Evolutionary conservation across 495 filamentous ascomycete genomes (phyloP).

Genomic region (Platismatia glauca): DNA sequence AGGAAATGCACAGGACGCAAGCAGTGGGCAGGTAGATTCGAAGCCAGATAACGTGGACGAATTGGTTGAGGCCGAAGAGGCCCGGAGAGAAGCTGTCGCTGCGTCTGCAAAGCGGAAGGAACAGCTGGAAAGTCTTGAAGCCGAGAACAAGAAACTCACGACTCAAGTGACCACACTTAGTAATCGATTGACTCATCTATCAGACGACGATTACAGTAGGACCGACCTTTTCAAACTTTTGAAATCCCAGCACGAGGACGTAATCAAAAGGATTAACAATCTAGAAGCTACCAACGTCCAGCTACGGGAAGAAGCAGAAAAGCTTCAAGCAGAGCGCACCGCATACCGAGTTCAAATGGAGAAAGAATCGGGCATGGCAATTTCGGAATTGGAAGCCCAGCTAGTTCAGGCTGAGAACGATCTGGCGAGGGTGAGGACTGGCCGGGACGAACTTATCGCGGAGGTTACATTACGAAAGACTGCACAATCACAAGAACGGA

Average conservation of each 20-base stretch:
- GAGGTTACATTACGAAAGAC: slow-evolving; percentile 74
- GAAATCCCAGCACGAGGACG: slow-evolving; percentile 82
- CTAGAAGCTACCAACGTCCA: slow-evolving; percentile 81
- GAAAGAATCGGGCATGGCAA: slow-evolving; percentile 57
- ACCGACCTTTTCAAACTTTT: slow-evolving; percentile 89
- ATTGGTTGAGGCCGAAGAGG: slow-evolving; percentile 53
- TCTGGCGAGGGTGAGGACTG: slow-evolving; percentile 70
- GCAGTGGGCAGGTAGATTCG: slow-evolving; percentile 46
- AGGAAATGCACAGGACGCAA: slow-evolving; percentile 44
- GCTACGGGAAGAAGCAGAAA: slow-evolving; percentile 75
- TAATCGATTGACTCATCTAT: slow-evolving; percentile 48
- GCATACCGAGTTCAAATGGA: slow-evolving; percentile 72
- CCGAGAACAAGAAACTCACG: slow-evolving; percentile 70
- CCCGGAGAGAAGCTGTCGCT: slow-evolving; percentile 63
- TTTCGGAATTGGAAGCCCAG: slow-evolving; percentile 71
- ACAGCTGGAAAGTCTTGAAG: slow-evolving; percentile 67
- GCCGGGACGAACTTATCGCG: slow-evolving; percentile 73
- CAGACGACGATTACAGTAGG: slow-evolving; percentile 87
- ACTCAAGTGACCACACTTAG: slow-evolving; percentile 66
- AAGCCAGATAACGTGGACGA: slow-evolving; percentile 41
- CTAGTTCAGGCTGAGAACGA: slow-evolving; percentile 74
- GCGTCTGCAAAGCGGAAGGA: slow-evolving; percentile 73
- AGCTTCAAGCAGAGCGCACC: slow-evolving; percentile 73
- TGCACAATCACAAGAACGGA: slow-evolving; percentile 64
- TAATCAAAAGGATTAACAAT: slow-evolving; percentile 83